These are phyloP conservation scores for Rhododendron griersonianum DNA, from an alignment of 148 eudicot species.

Conservation along the genomic window DNA sequence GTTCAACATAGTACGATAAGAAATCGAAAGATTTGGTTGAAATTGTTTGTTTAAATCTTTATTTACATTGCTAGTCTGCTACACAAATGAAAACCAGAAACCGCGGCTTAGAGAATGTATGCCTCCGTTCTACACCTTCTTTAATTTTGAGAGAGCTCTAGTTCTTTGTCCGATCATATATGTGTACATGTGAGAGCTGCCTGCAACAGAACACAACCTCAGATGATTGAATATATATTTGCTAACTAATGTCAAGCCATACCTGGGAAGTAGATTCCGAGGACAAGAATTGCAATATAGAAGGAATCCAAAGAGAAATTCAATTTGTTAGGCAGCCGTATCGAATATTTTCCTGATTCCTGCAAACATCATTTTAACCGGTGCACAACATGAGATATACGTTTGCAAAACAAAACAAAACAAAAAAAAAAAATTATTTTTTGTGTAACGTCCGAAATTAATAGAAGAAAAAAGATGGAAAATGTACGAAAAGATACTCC, in stretches of 20 bases:
- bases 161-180: conserved; percentile 91
- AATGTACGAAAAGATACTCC: neutral
- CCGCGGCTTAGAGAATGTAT: too few relatives aligned
- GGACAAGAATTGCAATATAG: conserved; percentile 49
- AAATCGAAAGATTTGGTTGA: neutral
- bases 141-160: conserved; percentile 74
- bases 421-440: too few relatives aligned
- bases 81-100: neutral
- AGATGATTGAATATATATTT: neutral
- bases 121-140: conserved; percentile 36
- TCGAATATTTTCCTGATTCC: conserved; percentile 58
- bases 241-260: neutral
- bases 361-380: conserved; percentile 23
- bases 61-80: neutral
- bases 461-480: neutral
- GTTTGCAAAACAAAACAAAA: too few relatives aligned
- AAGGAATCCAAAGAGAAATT: conserved; percentile 82
- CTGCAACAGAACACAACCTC: conserved; percentile 30
- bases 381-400: neutral
- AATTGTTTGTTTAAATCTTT: neutral
- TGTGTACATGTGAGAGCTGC: conserved; percentile 78
- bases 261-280: conserved; percentile 79
- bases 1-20: neutral
- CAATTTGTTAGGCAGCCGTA: conserved; percentile 93
- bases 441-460: too few relatives aligned